Evolutionary conservation across 495 filamentous ascomycete genomes (phyloP).

Genomic region (Penicillium angulare): DNA sequence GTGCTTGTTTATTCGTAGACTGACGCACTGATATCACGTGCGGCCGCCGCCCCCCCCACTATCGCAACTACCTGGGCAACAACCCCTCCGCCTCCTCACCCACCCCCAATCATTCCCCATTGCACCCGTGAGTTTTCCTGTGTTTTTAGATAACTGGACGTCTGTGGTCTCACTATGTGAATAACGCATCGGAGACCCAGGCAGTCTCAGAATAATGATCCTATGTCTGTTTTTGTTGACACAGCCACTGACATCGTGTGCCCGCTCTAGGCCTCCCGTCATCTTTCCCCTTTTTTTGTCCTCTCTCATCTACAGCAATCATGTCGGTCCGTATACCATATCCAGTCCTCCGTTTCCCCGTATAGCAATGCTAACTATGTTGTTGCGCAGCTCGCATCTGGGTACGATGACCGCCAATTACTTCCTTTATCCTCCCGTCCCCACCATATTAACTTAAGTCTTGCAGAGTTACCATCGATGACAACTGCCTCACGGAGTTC

Average conservation of each 20-base stretch:
- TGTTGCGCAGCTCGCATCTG: slow-evolving; percentile 43
- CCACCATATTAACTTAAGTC: slow-evolving; percentile 21
- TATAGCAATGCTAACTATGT: slow-evolving; percentile 13
- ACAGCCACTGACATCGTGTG: slow-evolving; percentile 36
- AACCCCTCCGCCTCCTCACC: slow-evolving; percentile 40
- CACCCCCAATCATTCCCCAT: slow-evolving; percentile 32
- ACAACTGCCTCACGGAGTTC: slow-evolving; percentile 79
- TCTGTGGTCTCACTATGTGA: not conserved
- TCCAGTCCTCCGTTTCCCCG: not conserved
- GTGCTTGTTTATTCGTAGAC: slow-evolving; percentile 20
- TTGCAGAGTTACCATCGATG: slow-evolving; percentile 69
- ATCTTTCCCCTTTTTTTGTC: slow-evolving; percentile 22
- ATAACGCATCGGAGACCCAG: not conserved
- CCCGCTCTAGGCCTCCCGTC: slow-evolving; percentile 25
- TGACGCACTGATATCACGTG: slow-evolving; percentile 33
- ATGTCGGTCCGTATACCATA: slow-evolving; percentile 40
- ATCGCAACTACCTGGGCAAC: slow-evolving; percentile 39
- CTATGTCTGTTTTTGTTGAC: slow-evolving; percentile 5
- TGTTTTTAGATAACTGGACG: slow-evolving; percentile 14
- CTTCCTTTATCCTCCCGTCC: slow-evolving; percentile 6
- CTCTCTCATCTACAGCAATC: slow-evolving; percentile 27
- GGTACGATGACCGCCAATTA: slow-evolving; percentile 30
- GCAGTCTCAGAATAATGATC: not conserved
- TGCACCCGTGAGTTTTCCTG: slow-evolving; percentile 22
- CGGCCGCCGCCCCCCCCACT: slow-evolving; percentile 27